Base-by-base conservation (phyloP, 176 grass and related monocot species). In the Alopecurus myosuroides region DNA sequence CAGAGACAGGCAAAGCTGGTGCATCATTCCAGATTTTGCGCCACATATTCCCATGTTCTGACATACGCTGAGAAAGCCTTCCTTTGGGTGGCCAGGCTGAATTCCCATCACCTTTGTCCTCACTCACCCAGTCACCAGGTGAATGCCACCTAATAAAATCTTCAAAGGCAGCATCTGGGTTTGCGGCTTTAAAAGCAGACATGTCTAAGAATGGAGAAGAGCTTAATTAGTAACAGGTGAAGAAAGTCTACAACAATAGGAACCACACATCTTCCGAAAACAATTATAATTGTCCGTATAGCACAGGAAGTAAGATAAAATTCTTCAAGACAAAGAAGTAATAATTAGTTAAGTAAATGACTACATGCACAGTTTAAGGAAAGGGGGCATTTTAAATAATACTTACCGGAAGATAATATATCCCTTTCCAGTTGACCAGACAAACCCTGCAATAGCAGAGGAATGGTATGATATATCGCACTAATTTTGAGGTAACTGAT, bases 101-200 rank as follows among this genome's bases (percentile, higher is more conserved):
- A 88, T 66, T 74, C 42, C 42, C 85, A 77, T 84, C 86, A 87
- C 64, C 31, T 80, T 46, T 84, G 53, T 86, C 85, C 77, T 91
- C 84, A n/a, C 77, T 70, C 78, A 94, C 89, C 97, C 91, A 99
- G 75, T 99, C 97, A 85, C 93, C 93, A 84, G 97, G 93, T 50
- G 97, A 99, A 94, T 96, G 93, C 97, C 97, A 94, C 74, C 91
- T 78, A 87, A 99, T 99, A 83, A 99, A 99, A 92, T 99, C 97
- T 88, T 99, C 97, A 89, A 99, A 99, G 33, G 90, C 88, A 50
- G 89, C 86, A 70, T 95, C 92, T 82, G 93, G 97, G 29, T 99
- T 99, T 90, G 97, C 93, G 60, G 97, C 97, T 94, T 99, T 99
- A 89, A 99, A 99, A 49, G 97, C 97, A 66, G 97, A 99, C 97